Evolutionary conservation across 2,329 filamentous ascomycete genomes (phyloP).

Genomic region (Didymella lethalis): DNA sequence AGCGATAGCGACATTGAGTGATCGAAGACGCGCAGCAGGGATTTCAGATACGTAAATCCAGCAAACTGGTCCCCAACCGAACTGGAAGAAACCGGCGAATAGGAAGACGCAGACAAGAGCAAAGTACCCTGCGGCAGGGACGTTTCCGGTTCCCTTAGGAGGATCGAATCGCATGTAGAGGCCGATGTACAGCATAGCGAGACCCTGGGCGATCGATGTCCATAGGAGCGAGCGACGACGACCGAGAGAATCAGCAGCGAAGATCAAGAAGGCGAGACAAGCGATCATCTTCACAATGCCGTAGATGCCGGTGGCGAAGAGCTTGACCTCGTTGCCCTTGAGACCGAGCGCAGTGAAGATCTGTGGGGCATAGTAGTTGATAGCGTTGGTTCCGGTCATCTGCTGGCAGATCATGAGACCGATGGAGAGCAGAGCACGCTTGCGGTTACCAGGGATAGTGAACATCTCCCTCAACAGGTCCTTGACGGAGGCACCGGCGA

Average conservation of each 20-base stretch:
- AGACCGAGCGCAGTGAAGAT: conserved; percentile 74
- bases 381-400: conserved; percentile 67
- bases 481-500: conserved; percentile 58
- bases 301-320: conserved; percentile 78
- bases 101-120: conserved; percentile 76
- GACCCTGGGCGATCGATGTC: conserved; percentile 69
- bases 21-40: conserved; percentile 70
- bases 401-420: conserved; percentile 73
- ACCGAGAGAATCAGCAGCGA: conserved; percentile 74
- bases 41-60: conserved; percentile 79
- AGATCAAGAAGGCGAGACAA: conserved; percentile 70
- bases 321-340: conserved; percentile 61
- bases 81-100: conserved; percentile 71
- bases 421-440: conserved; percentile 70
- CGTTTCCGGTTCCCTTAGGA: conserved; percentile 60
- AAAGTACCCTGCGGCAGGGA: conserved; percentile 72
- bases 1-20: conserved; percentile 72
- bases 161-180: conserved; percentile 71
- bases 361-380: conserved; percentile 72
- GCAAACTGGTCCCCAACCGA: conserved; percentile 72
- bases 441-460: conserved; percentile 61
- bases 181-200: conserved; percentile 74
- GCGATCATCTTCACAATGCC: conserved; percentile 74
- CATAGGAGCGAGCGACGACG: conserved; percentile 69
- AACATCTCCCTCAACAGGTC: conserved; percentile 55